Base-by-base conservation (phyloP, 768 basidiomycete species). In the Exidia glandulosa region DNA sequence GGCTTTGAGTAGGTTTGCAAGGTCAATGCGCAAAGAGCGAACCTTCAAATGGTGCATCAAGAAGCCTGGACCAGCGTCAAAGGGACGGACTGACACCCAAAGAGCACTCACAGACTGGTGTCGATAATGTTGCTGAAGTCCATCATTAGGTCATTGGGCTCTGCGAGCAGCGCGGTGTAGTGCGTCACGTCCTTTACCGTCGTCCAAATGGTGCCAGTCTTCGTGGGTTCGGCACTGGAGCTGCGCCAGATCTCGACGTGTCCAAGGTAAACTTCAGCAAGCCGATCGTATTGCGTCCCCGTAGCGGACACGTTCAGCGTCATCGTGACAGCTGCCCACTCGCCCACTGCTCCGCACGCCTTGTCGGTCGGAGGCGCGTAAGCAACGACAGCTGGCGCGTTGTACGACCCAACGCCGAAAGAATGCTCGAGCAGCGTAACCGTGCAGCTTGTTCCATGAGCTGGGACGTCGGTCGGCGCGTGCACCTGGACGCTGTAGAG, bases 401-500 rank as follows among this genome's bases (percentile, higher is more conserved):
- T 54, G 50, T 54, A 54, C 50, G 50, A 54, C 25, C 50, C 50
- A 29, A 29, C 50, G 6, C 50, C 50, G 19, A 54, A 54, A 6
- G 14, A 14, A 27, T 54, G 50, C 50, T 54, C 50, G 30, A 54
- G 50, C 6, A 54, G 50, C 19, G 6, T 54, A 14, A 54, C 25
- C 16, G 50, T 54, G 50, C 50, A 54, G 50, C 50, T 54, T 12
- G 50, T 9, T 6, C 50, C 50, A 27, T 14, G 27, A 12, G 10
- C 19, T 31, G 50, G 50, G 4, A 54, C 50, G 19, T n/a, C 30
- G 12, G 50, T 54, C 50, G 50, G 50, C 25, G 50, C 25, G 25
- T 54, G 50, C 10, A 29, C 50, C 27, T 54, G 50, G 9, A 54
- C 50, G 50, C 50, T 54, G 69, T 94, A 88, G 27, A 98, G 65